Conservation (phyloP, 768 basidiomycete species). For the Zangia roseola region DNA sequence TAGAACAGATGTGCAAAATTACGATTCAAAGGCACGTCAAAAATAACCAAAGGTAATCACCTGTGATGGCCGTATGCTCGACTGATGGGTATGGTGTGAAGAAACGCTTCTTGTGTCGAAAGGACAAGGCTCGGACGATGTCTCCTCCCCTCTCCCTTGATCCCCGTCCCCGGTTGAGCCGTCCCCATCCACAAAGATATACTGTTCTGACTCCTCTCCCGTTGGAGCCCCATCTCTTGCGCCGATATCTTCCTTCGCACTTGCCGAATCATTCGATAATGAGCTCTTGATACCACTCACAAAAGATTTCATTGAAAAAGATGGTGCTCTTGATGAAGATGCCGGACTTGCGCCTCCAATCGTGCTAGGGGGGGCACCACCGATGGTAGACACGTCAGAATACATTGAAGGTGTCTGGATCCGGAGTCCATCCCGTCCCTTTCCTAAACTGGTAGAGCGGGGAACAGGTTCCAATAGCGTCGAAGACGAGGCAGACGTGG, state of each 20-base stretch:
- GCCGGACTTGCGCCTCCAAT: constrained; percentile 1
- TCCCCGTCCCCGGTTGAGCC: constrained; percentile 3
- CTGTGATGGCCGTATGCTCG: constrained; percentile 12
- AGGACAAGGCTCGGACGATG: constrained; percentile 20
- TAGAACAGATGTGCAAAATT: not conserved
- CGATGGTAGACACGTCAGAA: constrained; percentile 1
- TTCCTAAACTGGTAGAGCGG: constrained; percentile 24
- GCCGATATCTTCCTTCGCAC: constrained; percentile 2
- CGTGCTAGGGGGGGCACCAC: not conserved
- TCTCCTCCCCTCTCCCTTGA: constrained; percentile 16
- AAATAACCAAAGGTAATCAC: constrained; percentile 4
- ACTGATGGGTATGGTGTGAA: constrained; percentile 18
- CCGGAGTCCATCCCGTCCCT: constrained; percentile 2
- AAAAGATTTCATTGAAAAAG: constrained; percentile 23
- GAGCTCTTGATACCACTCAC: constrained; percentile 22
- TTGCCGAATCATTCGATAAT: constrained; percentile 13
- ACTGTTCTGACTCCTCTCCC: constrained; percentile 22
- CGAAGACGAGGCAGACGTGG: constrained; percentile 22
- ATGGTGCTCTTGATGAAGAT: constrained; percentile 18
- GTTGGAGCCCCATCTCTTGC: not conserved
- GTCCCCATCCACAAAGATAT: constrained; percentile 25
- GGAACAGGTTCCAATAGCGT: constrained; percentile 23
- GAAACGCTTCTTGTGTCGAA: constrained; percentile 23
- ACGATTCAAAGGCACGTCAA: not conserved
- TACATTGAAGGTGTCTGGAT: constrained; percentile 15